These are phyloP conservation scores for Cordyceps tenuipes DNA, from an alignment of 2,329 filamentous ascomycete genomes.

Conservation along the genomic window DNA sequence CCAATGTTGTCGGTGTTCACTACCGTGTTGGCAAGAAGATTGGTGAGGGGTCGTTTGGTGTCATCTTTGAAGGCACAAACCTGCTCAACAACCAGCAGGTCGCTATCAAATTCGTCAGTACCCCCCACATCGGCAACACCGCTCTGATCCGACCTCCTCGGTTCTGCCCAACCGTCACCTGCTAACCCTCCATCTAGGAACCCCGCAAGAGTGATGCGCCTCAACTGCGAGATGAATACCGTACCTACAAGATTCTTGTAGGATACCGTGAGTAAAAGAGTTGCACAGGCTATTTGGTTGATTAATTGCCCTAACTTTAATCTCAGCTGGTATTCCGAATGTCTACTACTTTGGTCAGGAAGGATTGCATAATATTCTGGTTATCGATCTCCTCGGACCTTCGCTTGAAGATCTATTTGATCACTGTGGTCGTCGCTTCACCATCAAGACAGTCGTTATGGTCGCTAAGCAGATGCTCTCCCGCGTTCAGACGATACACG, in stretches of 20 bases:
- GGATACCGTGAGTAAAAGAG: constrained; percentile 76
- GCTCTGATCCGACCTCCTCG: neutral
- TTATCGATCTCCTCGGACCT: constrained; percentile 91
- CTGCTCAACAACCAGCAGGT: constrained; percentile 98
- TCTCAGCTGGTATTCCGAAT: constrained; percentile 88
- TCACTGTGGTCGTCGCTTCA: constrained; percentile 90
- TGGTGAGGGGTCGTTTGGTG: constrained; percentile 95
- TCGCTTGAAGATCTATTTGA: constrained; percentile 96
- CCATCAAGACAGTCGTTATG: constrained; percentile 97
- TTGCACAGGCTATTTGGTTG: constrained; percentile 22
- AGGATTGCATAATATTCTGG: constrained; percentile 95
- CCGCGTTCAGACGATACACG: constrained; percentile 86
- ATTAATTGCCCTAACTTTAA: constrained; percentile 13
- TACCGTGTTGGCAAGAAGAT: constrained; percentile 99
- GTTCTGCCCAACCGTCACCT: neutral
- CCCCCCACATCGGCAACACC: neutral
- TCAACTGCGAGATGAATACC: constrained; percentile 94
- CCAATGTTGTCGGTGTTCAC: constrained; percentile 97
- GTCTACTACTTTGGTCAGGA: constrained; percentile 99
- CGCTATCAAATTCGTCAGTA: constrained; percentile 94
- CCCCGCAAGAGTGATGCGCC: constrained; percentile 97
- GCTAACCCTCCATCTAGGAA: constrained; percentile 53
- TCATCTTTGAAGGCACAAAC: constrained; percentile 98
- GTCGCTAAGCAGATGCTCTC: constrained; percentile 99
- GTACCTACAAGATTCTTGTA: constrained; percentile 98